Evolutionary conservation across 352 stramenopile genomes (phyloP), one percentile per base, ranked within the genome.

Genomic region (Phytophthora cryptogea): DNA sequence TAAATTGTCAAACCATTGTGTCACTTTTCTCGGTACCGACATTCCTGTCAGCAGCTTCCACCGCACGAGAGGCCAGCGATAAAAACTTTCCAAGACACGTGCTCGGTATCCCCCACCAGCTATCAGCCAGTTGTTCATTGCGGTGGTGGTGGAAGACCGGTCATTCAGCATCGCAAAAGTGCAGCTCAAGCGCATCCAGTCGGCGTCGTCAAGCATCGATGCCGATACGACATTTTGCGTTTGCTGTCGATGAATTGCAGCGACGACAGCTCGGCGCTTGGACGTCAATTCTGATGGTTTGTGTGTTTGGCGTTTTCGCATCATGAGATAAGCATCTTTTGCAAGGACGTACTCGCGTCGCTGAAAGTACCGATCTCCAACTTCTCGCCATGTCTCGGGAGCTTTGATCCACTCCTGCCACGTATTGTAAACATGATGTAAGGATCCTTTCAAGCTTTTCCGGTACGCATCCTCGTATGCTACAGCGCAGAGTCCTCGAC

Each of bases 381-480:
- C 56, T 5, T 72, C 41, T 0, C 83, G 63, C 83, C 83, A 90
- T 1, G 82, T 88, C 4, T 71, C 60, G 0, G 70, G 16, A 6
- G 68, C 50, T 36, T 79, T 76, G 35, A 90, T 68, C 75, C 80
- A 92, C 11, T 86, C 70, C 20, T 80, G 65, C 79, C 77, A 89
- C n/a, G 76, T 80, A 4, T 8, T 41, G 36, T 57, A 58, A 11
- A 61, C 45, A 16, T 46, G 28, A n/a, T 71, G 43, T 30, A 27
- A 20, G 8, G 39, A 31, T 20, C 64, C 59, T 26, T 51, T 59
- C 11, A 62, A 51, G 16, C 45, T 67, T 14, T 70, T 84, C 28
- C 78, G 79, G 33, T 87, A 89, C 4, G 80, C 74, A 47, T 90
- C 83, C 37, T 92, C 83, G 47, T 85, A 92, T 8, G 83, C 83